phyloP scores from a whole-genome alignment of 2,329 filamentous ascomycete genomes.

The Fusarium newnesense region DNA sequence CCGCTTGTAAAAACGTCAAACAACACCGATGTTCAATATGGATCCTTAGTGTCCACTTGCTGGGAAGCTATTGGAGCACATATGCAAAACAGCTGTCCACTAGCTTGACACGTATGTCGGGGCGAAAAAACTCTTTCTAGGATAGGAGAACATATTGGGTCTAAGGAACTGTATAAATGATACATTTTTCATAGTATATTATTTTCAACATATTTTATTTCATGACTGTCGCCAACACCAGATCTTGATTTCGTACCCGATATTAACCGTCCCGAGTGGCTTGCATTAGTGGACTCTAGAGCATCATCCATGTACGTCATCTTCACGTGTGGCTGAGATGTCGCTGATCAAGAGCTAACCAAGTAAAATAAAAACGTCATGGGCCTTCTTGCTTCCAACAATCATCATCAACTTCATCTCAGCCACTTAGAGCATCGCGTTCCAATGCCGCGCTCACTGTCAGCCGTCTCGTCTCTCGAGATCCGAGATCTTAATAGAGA shows the following conservation, averaged over 20 bases:
- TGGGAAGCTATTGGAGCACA: slow-evolving; percentile 11
- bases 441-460: slow-evolving; percentile 33
- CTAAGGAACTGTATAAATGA: slow-evolving; percentile 1
- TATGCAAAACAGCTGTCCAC: slow-evolving; percentile 29
- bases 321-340: slow-evolving; percentile 4
- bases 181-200: neutral
- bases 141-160: neutral
- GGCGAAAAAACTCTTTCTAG: slow-evolving; percentile 2
- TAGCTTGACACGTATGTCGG: slow-evolving; percentile 21
- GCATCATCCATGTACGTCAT: slow-evolving; percentile 16
- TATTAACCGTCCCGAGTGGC: neutral
- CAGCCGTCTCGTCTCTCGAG: slow-evolving; percentile 29
- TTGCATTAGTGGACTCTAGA: slow-evolving; percentile 8
- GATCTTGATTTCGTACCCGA: neutral
- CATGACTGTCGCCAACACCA: neutral
- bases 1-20: neutral
- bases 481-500: slow-evolving; percentile 32
- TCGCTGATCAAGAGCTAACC: neutral
- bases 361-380: slow-evolving; percentile 21
- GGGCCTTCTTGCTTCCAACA: slow-evolving; percentile 6
- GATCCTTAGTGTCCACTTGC: slow-evolving; percentile 8
- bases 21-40: slow-evolving; percentile 1
- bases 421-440: slow-evolving; percentile 17
- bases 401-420: slow-evolving; percentile 9
- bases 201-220: neutral